Conservation (phyloP, 305 asterid genomes). For the Plantago rigida region DNA sequence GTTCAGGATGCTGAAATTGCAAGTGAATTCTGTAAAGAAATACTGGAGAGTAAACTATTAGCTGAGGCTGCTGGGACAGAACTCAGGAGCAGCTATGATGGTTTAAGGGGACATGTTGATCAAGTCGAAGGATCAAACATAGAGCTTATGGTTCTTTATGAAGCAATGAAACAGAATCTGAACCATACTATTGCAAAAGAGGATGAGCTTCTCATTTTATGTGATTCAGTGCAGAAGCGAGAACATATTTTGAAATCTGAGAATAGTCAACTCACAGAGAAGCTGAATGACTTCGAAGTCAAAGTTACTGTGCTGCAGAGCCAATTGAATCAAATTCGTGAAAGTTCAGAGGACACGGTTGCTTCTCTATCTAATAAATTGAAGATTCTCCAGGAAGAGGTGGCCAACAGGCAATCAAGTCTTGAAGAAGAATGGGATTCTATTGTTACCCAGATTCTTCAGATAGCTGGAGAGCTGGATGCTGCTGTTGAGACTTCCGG, state of each 20-base stretch:
- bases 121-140: slow-evolving; percentile 55
- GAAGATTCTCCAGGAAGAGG: slow-evolving; percentile 49
- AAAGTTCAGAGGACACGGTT: slow-evolving; percentile 45
- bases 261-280: slow-evolving; percentile 47
- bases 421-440: slow-evolving; percentile 61
- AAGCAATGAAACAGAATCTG: slow-evolving; percentile 45
- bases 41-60: slow-evolving; percentile 35
- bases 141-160: slow-evolving; percentile 66
- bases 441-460: slow-evolving; percentile 44
- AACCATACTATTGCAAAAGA: slow-evolving; percentile 37
- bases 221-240: slow-evolving; percentile 48
- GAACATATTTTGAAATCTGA: slow-evolving; percentile 45
- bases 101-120: slow-evolving; percentile 43
- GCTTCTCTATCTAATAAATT: slow-evolving; percentile 48
- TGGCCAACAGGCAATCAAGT: slow-evolving; percentile 40
- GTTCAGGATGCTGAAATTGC: slow-evolving; percentile 44
- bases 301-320: slow-evolving; percentile 46
- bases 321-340: slow-evolving; percentile 44
- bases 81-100: slow-evolving; percentile 34
- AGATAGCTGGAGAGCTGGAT: slow-evolving; percentile 48
- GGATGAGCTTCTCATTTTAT: slow-evolving; percentile 45
- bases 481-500: slow-evolving; percentile 34
- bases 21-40: slow-evolving; percentile 38
- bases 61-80: slow-evolving; percentile 36
- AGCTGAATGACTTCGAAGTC: slow-evolving; percentile 38